Percentiles rank a stretch among this genome's conserved stretches.
Evolutionary conservation across 2,329 filamentous ascomycete genomes (phyloP).

Genomic region (Rhinocladiella mackenziei): DNA sequence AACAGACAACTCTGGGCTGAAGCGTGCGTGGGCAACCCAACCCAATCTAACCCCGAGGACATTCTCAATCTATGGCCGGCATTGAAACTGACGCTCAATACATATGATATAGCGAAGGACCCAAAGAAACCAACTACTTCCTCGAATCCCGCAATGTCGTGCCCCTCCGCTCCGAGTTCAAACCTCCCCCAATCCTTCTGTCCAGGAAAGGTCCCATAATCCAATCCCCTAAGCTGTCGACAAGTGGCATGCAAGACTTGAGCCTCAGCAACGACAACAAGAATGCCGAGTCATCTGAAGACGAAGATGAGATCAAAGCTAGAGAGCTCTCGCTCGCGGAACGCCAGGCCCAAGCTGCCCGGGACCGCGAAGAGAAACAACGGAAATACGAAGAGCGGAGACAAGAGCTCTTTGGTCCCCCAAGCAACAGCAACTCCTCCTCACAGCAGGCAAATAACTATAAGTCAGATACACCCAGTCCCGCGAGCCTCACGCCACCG

Average conservation of each 20-base stretch:
- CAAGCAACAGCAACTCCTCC: slow-evolving; percentile 15
- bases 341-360: slow-evolving; percentile 70
- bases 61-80: not conserved
- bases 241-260: slow-evolving; percentile 16
- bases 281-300: slow-evolving; percentile 57
- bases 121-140: slow-evolving; percentile 66
- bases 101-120: slow-evolving; percentile 59
- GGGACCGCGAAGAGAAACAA: slow-evolving; percentile 83
- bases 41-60: not conserved
- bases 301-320: slow-evolving; percentile 58
- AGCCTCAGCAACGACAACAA: slow-evolving; percentile 42
- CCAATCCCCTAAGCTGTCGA: slow-evolving; percentile 19
- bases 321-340: slow-evolving; percentile 68
- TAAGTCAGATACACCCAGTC: slow-evolving; percentile 56
- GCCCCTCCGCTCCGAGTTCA: slow-evolving; percentile 68
- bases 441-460: slow-evolving; percentile 16
- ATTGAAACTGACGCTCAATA: slow-evolving; percentile 1
- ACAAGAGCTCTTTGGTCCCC: slow-evolving; percentile 76
- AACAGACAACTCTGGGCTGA: slow-evolving; percentile 87
- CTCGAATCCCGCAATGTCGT: slow-evolving; percentile 59
- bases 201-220: slow-evolving; percentile 60
- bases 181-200: slow-evolving; percentile 76
- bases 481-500: slow-evolving; percentile 60
- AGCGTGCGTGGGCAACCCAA: slow-evolving; percentile 53
- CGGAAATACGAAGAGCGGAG: slow-evolving; percentile 83